Percentiles rank a stretch among this genome's conserved stretches.
These are phyloP conservation scores for Trichoderma hamatum DNA, from an alignment of 2,329 filamentous ascomycete species.

Conservation along the genomic window DNA sequence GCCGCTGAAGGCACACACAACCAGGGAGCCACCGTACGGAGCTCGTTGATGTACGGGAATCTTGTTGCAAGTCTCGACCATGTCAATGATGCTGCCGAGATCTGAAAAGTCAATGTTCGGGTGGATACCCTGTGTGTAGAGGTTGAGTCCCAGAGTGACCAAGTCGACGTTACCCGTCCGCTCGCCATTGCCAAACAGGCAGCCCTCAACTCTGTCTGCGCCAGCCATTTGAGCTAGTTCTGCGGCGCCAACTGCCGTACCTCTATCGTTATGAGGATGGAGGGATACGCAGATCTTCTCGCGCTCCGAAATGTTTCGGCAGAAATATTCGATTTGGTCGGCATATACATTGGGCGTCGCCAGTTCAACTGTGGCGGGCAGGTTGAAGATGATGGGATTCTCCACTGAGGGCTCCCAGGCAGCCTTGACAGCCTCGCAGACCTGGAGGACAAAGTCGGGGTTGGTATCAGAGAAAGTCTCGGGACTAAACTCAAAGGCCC, in stretches of 20 bases:
- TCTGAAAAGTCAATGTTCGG: constrained; percentile 91
- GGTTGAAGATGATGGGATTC: constrained; percentile 91
- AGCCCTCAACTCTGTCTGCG: constrained; percentile 91
- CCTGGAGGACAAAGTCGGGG: constrained; percentile 77
- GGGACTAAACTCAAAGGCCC: constrained; percentile 82
- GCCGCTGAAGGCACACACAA: constrained; percentile 90
- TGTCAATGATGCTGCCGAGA: constrained; percentile 80
- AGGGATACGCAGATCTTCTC: constrained; percentile 88
- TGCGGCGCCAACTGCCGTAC: constrained; percentile 84
- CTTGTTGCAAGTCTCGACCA: constrained; percentile 91
- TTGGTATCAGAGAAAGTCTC: constrained; percentile 90
- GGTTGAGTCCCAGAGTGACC: constrained; percentile 87
- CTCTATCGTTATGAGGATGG: constrained; percentile 93
- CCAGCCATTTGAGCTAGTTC: constrained; percentile 96
- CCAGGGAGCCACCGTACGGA: constrained; percentile 87
- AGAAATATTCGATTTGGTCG: constrained; percentile 96
- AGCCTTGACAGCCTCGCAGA: constrained; percentile 91
- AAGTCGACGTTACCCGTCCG: constrained; percentile 94
- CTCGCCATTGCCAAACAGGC: constrained; percentile 89
- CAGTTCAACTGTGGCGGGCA: constrained; percentile 95
- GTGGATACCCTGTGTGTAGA: constrained; percentile 90
- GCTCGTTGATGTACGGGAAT: constrained; percentile 88
- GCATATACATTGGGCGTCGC: constrained; percentile 93
- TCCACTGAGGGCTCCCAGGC: constrained; percentile 84
- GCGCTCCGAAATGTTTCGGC: constrained; percentile 77